These are phyloP conservation scores for Bipolaris oryzae DNA, from an alignment of 2,329 filamentous ascomycete genomes.

Conservation along the genomic window DNA sequence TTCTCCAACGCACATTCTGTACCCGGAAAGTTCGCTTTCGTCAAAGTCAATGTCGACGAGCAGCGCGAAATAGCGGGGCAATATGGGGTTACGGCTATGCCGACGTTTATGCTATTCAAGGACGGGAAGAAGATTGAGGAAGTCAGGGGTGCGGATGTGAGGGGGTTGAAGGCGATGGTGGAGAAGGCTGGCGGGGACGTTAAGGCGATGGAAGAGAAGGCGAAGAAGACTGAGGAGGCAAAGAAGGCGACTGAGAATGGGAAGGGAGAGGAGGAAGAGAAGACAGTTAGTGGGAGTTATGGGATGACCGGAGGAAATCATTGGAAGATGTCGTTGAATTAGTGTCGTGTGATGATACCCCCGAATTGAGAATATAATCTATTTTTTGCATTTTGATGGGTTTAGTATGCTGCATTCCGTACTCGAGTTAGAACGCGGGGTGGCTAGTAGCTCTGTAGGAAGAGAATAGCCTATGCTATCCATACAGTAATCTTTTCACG, in stretches of 20 bases:
- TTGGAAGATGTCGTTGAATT: slow-evolving; percentile 40
- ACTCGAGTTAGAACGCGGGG: not conserved
- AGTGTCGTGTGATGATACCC: slow-evolving; percentile 1
- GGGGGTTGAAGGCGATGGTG: slow-evolving; percentile 32
- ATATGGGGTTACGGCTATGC: slow-evolving; percentile 56
- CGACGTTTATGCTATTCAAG: slow-evolving; percentile 44
- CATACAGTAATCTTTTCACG: not conserved
- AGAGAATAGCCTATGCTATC: not conserved
- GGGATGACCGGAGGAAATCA: slow-evolving; percentile 38
- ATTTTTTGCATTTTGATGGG: not conserved
- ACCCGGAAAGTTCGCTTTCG: slow-evolving; percentile 55
- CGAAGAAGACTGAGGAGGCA: slow-evolving; percentile 4
- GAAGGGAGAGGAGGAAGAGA: slow-evolving; percentile 26
- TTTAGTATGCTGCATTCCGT: not conserved
- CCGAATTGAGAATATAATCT: not conserved
- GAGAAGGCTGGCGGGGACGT: slow-evolving; percentile 28
- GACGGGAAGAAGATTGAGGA: slow-evolving; percentile 38
- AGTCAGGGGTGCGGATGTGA: slow-evolving; percentile 39
- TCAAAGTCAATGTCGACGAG: slow-evolving; percentile 63
- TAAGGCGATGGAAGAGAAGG: slow-evolving; percentile 11
- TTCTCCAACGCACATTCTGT: slow-evolving; percentile 57
- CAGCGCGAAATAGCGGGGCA: slow-evolving; percentile 56
- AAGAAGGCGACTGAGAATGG: slow-evolving; percentile 8
- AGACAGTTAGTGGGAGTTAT: slow-evolving; percentile 43
- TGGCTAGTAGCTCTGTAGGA: not conserved